Percentiles rank a stretch among this genome's conserved stretches.
Conservation (phyloP, 768 basidiomycete species). For the Suillus luteus region DNA sequence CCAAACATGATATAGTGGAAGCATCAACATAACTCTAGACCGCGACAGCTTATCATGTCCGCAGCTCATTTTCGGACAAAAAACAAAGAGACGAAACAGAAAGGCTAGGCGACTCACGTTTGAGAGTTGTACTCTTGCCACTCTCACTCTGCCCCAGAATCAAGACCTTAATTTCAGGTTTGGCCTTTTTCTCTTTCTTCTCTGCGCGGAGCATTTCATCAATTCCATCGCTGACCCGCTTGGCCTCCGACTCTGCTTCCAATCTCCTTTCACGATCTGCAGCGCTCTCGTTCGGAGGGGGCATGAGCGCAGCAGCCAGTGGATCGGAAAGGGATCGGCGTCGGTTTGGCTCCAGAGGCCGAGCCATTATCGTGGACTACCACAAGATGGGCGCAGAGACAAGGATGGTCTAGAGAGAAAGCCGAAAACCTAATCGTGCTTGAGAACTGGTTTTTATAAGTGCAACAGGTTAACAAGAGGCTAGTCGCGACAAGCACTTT, state of each 20-base stretch:
- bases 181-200: slow-evolving; percentile 58
- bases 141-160: slow-evolving; percentile 89
- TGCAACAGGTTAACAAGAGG: slow-evolving; percentile 15
- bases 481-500: slow-evolving; percentile 25
- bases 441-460: slow-evolving; percentile 20
- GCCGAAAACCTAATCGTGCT: slow-evolving; percentile 21
- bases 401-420: slow-evolving; percentile 8
- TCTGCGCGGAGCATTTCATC: slow-evolving; percentile 78
- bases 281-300: slow-evolving; percentile 72
- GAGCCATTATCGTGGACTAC: slow-evolving; percentile 22
- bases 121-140: slow-evolving; percentile 85
- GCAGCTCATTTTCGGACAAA: background rate
- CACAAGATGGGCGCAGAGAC: background rate
- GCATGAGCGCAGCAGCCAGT: slow-evolving; percentile 63
- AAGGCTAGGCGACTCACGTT: slow-evolving; percentile 62
- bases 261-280: slow-evolving; percentile 66
- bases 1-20: slow-evolving; percentile 7
- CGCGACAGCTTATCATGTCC: background rate
- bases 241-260: slow-evolving; percentile 68
- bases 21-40: background rate
- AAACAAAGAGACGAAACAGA: background rate
- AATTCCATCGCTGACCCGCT: slow-evolving; percentile 72
- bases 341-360: slow-evolving; percentile 39
- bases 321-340: slow-evolving; percentile 64
- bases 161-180: slow-evolving; percentile 71